Evolutionary conservation across 441 rosid species (phyloP).

Genomic region (Adansonia grandidieri): DNA sequence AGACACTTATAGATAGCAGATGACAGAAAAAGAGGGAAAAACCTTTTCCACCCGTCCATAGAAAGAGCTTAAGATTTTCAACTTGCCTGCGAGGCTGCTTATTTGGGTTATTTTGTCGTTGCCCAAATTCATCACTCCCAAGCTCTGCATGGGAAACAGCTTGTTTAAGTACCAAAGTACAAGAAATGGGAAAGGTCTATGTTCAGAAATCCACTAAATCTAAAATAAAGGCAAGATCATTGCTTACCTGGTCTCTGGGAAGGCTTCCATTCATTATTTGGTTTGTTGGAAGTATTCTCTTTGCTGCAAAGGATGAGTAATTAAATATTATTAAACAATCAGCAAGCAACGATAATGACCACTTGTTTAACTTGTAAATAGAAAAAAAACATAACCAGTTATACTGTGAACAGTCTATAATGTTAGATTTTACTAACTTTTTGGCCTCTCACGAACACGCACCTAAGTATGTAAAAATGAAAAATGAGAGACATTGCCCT

Average conservation of each 20-base stretch:
- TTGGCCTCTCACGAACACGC: background rate
- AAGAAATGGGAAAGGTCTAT: background rate
- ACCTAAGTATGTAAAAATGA: background rate
- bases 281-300: slow-evolving; percentile 54
- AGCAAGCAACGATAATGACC: background rate
- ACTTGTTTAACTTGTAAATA: background rate
- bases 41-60: background rate
- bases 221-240: slow-evolving; percentile 18
- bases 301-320: slow-evolving; percentile 55
- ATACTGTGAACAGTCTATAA: background rate
- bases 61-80: slow-evolving; percentile 18
- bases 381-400: background rate
- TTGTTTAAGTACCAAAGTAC: slow-evolving; percentile 14
- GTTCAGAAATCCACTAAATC: background rate
- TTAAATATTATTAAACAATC: slow-evolving; percentile 9
- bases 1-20: background rate
- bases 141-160: slow-evolving; percentile 43
- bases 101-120: slow-evolving; percentile 69
- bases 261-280: slow-evolving; percentile 61
- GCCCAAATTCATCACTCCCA: slow-evolving; percentile 59
- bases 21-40: background rate
- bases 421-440: background rate
- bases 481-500: background rate
- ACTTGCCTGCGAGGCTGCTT: slow-evolving; percentile 79
- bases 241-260: slow-evolving; percentile 65